phyloP scores from a whole-genome alignment of 768 basidiomycete genomes.

The Cystoderma amianthinum region DNA sequence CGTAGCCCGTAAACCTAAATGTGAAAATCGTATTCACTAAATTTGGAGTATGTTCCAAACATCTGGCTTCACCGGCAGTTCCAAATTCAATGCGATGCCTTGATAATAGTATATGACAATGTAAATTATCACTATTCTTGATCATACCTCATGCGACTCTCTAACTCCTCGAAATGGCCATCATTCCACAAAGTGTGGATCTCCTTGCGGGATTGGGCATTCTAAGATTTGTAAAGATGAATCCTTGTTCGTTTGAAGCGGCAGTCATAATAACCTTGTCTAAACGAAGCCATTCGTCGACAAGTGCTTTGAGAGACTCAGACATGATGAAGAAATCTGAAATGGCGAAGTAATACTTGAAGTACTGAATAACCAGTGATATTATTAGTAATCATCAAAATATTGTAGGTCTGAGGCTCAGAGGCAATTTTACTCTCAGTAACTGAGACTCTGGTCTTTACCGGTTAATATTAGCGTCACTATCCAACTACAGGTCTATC shows the following conservation, averaged over 20 bases:
- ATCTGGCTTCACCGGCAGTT: constrained; percentile 59
- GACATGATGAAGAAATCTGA: background rate
- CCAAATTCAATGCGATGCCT: constrained; percentile 73
- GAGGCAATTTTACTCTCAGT: too few relatives aligned
- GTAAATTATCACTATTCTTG: too few relatives aligned
- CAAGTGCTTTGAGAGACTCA: constrained; percentile 13
- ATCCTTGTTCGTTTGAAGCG: background rate
- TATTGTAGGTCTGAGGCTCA: too few relatives aligned
- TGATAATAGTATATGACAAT: background rate
- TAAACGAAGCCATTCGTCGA: constrained; percentile 29
- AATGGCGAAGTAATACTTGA: too few relatives aligned
- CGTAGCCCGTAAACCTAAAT: constrained; percentile 60
- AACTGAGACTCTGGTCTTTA: too few relatives aligned
- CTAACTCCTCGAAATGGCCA: constrained; percentile 38
- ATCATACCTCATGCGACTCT: constrained; percentile 47
- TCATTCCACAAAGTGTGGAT: constrained; percentile 38
- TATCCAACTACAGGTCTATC: too few relatives aligned
- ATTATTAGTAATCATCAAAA: too few relatives aligned
- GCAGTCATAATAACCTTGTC: constrained; percentile 22
- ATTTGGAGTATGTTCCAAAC: background rate
- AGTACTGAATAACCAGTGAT: too few relatives aligned
- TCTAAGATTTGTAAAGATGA: constrained; percentile 23
- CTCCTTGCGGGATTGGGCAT: constrained; percentile 39
- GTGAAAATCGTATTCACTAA: too few relatives aligned
- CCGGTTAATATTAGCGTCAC: too few relatives aligned